These are phyloP conservation scores for Lichtheimia ornata DNA, from an alignment of 371 early-diverging fungal genomes.

Conservation along the genomic window DNA sequence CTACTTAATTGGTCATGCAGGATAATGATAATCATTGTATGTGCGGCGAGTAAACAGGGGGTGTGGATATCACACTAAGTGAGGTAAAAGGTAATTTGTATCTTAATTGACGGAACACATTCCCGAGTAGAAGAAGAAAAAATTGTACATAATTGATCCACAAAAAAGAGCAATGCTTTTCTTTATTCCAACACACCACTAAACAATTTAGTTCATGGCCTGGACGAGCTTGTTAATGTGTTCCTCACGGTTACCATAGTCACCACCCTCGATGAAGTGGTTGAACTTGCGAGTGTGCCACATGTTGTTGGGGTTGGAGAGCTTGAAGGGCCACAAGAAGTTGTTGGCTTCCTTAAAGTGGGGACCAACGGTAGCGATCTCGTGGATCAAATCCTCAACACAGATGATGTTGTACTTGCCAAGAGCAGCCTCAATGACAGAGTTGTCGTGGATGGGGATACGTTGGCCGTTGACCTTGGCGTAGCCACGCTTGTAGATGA, in stretches of 20 bases:
- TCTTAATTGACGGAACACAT: not conserved
- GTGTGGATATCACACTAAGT: too few species aligned
- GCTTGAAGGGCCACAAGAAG: conserved; percentile 99
- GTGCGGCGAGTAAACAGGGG: too few species aligned
- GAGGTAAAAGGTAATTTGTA: too few species aligned
- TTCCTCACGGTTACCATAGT: conserved; percentile 93
- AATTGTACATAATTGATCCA: not conserved
- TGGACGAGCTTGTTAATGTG: conserved; percentile 90
- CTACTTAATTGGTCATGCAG: too few species aligned
- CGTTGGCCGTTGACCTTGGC: conserved; percentile 97
- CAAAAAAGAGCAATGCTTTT: conserved; percentile 1
- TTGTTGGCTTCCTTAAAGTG: conserved; percentile 88
- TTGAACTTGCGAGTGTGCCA: conserved; percentile 94
- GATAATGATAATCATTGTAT: too few species aligned
- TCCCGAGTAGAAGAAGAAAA: not conserved
- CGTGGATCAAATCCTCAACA: conserved; percentile 99
- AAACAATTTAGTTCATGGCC: conserved; percentile 85
- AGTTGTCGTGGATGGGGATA: conserved; percentile 96
- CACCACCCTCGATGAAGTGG: conserved; percentile 99
- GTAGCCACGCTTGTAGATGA: conserved; percentile 99
- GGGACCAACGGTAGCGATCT: conserved; percentile 98
- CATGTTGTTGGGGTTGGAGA: conserved; percentile 98
- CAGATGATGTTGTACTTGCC: conserved; percentile 98
- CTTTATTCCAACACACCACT: not conserved
- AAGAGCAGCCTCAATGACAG: conserved; percentile 92